Conservation (phyloP, 176 grass and related monocot genomes). For the Ensete ventricosum region DNA sequence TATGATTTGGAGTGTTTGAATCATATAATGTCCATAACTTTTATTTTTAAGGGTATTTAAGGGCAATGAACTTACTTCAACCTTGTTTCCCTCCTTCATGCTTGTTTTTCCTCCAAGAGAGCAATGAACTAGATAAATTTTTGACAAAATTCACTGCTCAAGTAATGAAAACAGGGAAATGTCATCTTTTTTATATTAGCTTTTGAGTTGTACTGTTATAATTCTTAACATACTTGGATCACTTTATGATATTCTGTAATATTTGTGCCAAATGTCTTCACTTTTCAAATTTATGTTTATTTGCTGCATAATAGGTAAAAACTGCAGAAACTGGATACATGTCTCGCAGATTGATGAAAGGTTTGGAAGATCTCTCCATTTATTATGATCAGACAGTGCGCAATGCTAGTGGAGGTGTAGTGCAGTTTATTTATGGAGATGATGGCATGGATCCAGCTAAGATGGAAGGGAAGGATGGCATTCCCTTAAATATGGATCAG, state of each 20-base stretch:
- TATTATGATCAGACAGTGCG: constrained; percentile 94
- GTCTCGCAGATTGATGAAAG: constrained; percentile 93
- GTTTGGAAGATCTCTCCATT: constrained; percentile 90
- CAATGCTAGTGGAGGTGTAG: constrained; percentile 76
- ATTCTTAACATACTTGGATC: neutral
- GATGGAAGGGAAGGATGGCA: constrained; percentile 88
- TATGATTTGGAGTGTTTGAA: too few species aligned
- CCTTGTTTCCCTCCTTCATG: too few species aligned
- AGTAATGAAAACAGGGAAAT: too few species aligned
- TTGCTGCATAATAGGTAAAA: constrained; percentile 63
- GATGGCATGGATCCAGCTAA: constrained; percentile 99
- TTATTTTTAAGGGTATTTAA: too few species aligned
- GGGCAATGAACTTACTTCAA: too few species aligned
- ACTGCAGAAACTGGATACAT: constrained; percentile 99
- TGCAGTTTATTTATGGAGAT: constrained; percentile 95
- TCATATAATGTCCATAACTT: too few species aligned
- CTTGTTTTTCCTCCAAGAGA: too few species aligned
- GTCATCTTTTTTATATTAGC: neutral
- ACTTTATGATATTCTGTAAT: neutral
- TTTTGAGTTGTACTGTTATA: neutral
- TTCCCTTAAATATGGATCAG: constrained; percentile 90
- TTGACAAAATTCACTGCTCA: too few species aligned
- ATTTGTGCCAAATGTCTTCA: neutral
- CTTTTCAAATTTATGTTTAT: constrained; percentile 22
- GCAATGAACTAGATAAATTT: too few species aligned